Conservation (phyloP, 768 basidiomycete species). For the Mycena rebaudengoi region DNA sequence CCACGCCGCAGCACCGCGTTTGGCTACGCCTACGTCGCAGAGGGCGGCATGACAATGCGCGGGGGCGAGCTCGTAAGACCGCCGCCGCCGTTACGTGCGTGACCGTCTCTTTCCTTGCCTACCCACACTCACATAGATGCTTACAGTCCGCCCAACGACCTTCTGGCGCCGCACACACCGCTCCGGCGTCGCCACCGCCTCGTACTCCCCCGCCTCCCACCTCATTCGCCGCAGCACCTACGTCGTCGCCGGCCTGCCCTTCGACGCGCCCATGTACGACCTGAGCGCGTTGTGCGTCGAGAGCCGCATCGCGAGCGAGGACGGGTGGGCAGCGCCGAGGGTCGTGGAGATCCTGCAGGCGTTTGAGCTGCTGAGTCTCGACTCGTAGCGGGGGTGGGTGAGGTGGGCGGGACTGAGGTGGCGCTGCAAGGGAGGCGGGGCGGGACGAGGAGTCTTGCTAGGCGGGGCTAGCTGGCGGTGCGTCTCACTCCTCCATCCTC, state of each 20-base stretch:
- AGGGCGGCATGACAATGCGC: conserved; percentile 37
- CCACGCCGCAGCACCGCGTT: conserved; percentile 42
- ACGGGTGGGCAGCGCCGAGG: too few species aligned
- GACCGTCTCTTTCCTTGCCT: too few species aligned
- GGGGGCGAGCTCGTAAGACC: conserved; percentile 64
- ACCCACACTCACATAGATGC: too few species aligned
- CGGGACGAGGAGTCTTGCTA: too few species aligned
- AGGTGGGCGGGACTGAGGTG: too few species aligned
- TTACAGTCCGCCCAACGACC: conserved; percentile 78
- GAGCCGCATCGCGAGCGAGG: too few species aligned
- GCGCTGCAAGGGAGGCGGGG: too few species aligned
- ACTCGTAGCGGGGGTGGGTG: too few species aligned
- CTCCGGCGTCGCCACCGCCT: conserved; percentile 74
- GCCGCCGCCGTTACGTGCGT: conserved; percentile 72
- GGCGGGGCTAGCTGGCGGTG: too few species aligned
- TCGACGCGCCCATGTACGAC: conserved; percentile 69
- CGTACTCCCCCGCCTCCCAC: conserved; percentile 80
- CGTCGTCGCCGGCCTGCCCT: conserved; percentile 76
- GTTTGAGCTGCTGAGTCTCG: too few species aligned
- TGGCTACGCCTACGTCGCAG: conserved; percentile 22
- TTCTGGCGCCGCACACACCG: conserved; percentile 82
- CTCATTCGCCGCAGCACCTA: conserved; percentile 81
- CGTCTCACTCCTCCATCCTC: too few species aligned
- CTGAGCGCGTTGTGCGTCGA: conserved; percentile 68
- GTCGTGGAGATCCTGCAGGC: too few species aligned